Evolutionary conservation across 1,139 yeast genomes (phyloP).

Genomic region (Candida sanyaensis): DNA sequence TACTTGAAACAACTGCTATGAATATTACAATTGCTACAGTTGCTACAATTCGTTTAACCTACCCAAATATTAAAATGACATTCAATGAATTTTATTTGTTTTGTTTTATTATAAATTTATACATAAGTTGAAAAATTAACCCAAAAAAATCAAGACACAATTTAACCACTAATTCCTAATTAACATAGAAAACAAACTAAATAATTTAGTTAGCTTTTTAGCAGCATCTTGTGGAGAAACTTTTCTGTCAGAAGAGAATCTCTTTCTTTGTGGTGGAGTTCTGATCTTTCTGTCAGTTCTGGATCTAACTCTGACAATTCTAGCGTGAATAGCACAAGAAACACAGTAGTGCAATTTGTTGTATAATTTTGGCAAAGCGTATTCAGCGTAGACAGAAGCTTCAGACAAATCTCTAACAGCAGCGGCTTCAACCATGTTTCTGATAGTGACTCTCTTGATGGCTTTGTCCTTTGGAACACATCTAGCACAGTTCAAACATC

Average conservation of each 20-base stretch:
- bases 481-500: slow-evolving; percentile 99
- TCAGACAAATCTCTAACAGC: slow-evolving; percentile 99
- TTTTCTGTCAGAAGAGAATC: slow-evolving; percentile 96
- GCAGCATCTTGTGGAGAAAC: slow-evolving; percentile 98
- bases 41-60: neutral
- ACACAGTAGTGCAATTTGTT: slow-evolving; percentile 99
- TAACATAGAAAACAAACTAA: neutral
- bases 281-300: slow-evolving; percentile 98
- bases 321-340: slow-evolving; percentile 99
- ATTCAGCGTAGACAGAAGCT: slow-evolving; percentile 98
- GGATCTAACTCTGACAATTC: slow-evolving; percentile 99
- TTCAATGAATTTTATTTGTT: slow-evolving; percentile 1
- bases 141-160: slow-evolving; percentile 1
- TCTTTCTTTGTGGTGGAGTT: slow-evolving; percentile 99
- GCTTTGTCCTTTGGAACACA: slow-evolving; percentile 99
- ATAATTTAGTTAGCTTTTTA: slow-evolving; percentile 59
- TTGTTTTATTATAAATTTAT: slow-evolving; percentile 7
- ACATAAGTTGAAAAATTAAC: slow-evolving; percentile 6
- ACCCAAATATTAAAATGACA: neutral
- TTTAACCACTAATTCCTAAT: neutral
- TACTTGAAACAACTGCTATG: neutral
- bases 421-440: slow-evolving; percentile 99
- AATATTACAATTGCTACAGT: neutral
- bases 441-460: slow-evolving; percentile 99
- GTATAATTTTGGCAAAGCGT: slow-evolving; percentile 99